phyloP scores from a whole-genome alignment of 768 basidiomycete genomes.

The Gloeostereum incarnatum region DNA sequence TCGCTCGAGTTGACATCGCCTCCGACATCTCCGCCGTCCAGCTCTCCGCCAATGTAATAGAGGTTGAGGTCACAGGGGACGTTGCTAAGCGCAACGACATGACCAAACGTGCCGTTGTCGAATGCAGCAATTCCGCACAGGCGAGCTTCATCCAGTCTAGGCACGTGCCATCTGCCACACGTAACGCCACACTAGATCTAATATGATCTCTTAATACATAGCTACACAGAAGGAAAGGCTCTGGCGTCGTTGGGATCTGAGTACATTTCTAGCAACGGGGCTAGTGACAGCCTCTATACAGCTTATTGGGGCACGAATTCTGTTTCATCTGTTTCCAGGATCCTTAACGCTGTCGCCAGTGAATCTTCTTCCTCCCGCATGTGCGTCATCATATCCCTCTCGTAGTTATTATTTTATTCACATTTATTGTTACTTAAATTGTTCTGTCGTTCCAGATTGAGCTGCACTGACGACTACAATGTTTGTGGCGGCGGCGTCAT shows the following conservation, averaged over 20 bases:
- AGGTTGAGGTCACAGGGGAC: conserved; percentile 25
- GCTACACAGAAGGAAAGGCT: conserved; percentile 30
- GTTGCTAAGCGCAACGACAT: conserved; percentile 22
- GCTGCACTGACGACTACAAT: conserved; percentile 27
- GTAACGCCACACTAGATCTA: too few species aligned
- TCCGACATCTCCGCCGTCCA: conserved; percentile 18
- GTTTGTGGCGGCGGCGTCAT: conserved; percentile 29
- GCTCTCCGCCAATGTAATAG: conserved; percentile 17
- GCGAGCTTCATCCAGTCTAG: conserved; percentile 30
- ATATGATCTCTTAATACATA: conserved; percentile 4
- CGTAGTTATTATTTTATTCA: neutral
- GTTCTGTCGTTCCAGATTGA: conserved; percentile 21
- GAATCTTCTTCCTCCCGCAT: conserved; percentile 30
- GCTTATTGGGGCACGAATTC: conserved; percentile 26
- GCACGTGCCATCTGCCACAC: too few species aligned
- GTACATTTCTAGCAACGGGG: conserved; percentile 26
- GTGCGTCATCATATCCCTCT: conserved; percentile 16
- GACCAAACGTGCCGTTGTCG: conserved; percentile 27
- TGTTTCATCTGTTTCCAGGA: conserved; percentile 22
- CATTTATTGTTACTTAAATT: neutral
- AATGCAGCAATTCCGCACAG: conserved; percentile 23
- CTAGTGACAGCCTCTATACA: conserved; percentile 25
- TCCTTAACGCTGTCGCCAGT: conserved; percentile 27
- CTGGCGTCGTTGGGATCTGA: conserved; percentile 22
- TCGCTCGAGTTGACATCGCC: conserved; percentile 12